Base-by-base conservation (phyloP, 306 rosid species). In the Sophora flavescens region DNA sequence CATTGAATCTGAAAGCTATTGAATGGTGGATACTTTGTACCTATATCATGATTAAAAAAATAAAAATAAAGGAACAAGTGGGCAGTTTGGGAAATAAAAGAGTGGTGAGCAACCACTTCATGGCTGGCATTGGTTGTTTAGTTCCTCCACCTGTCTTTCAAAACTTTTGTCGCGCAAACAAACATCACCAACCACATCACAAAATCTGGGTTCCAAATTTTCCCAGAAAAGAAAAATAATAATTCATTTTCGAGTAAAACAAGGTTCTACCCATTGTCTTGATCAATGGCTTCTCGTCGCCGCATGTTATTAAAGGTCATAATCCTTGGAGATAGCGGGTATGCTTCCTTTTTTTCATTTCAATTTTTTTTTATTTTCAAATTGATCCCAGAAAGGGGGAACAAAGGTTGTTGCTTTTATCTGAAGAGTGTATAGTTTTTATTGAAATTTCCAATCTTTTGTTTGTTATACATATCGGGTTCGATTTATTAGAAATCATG, bases 271-370 rank as follows among this genome's bases (percentile, higher is more conserved):
- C 11, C 13, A 42, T 58, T 28, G n/a, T 61, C 77, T 57, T 42
- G 68, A 82, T 82, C 91, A 53, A 96, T 96, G 99, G 96, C 99
- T 50, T 91, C 99, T 70, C 98, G 99, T 39, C 86, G 99, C 68
- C 99, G 99, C 84, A 92, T 96, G 97, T 88, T 96, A 15, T 83
- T 96, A 38, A 96, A 96, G 89, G 98, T 96, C 91, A 92, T 96
- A 38, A 96, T 96, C 90, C 97, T 92, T 71, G 99, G 99, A 33
- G 99, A 96, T 67, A 96, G 99, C 82, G 99, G 99, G 99, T 96
- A 86, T 35, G 14, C 7, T 62, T 62, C 35, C 76, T 28, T 14
- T 35, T 41, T 26, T 26, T 0, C 13, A 13, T 45, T 42, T 57
- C 51, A 17, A 5, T 11, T 0, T 0, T 14, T 76, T 79, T 16